Conservation (phyloP, 2,329 filamentous ascomycete species). For the Penicillium sp. region DNA sequence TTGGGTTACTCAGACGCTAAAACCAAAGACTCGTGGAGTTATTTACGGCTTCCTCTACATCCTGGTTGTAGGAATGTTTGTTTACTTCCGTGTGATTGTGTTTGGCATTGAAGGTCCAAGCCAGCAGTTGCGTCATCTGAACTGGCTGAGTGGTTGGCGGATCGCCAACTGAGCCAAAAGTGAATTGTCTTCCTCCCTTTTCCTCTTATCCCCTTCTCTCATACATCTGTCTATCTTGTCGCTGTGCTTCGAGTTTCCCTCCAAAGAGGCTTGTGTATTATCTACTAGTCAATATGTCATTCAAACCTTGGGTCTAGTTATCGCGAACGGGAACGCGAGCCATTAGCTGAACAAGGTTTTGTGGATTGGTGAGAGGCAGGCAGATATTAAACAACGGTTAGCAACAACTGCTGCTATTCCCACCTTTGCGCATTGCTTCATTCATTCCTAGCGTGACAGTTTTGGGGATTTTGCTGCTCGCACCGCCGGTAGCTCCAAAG, state of each 20-base stretch:
- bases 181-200: background rate
- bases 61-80: slow-evolving; percentile 78
- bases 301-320: slow-evolving; percentile 4
- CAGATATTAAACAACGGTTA: slow-evolving; percentile 20
- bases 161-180: slow-evolving; percentile 60
- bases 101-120: slow-evolving; percentile 93
- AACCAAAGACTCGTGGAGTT: slow-evolving; percentile 65
- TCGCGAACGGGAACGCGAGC: background rate
- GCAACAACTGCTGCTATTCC: slow-evolving; percentile 45
- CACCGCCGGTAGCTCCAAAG: slow-evolving; percentile 48
- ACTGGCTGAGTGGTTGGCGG: slow-evolving; percentile 89
- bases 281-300: slow-evolving; percentile 4
- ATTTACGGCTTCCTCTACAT: slow-evolving; percentile 78
- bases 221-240: background rate
- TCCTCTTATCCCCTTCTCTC: background rate
- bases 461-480: slow-evolving; percentile 40
- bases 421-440: slow-evolving; percentile 51
- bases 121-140: slow-evolving; percentile 85
- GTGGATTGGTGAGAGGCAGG: no score
- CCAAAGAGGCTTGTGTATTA: slow-evolving; percentile 14
- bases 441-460: slow-evolving; percentile 53
- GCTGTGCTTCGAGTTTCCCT: background rate
- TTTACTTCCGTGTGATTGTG: slow-evolving; percentile 89
- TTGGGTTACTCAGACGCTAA: slow-evolving; percentile 74
- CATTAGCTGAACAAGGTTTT: background rate